Percentiles rank a stretch among this genome's conserved stretches.
These are phyloP conservation scores for Barnettozyma siamensis DNA, from an alignment of 805 yeast species.

Conservation along the genomic window DNA sequence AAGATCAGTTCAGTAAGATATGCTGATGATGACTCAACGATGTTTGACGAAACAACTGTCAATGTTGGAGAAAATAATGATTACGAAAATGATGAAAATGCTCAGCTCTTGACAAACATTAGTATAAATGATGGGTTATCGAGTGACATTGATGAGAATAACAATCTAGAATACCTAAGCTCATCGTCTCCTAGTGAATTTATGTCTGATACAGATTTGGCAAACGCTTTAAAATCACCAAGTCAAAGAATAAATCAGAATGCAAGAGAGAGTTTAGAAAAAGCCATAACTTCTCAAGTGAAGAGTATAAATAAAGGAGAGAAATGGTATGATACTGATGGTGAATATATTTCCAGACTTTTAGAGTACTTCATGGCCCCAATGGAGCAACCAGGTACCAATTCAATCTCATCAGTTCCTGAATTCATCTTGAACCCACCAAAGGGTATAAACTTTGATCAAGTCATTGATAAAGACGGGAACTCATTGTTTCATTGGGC, in stretches of 20 bases:
- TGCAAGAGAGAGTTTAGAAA: slow-evolving; percentile 23
- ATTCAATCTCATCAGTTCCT: slow-evolving; percentile 42
- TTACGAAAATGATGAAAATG: slow-evolving; percentile 2
- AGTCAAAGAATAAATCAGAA: slow-evolving; percentile 13
- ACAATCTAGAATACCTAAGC: slow-evolving; percentile 8
- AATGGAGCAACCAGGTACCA: slow-evolving; percentile 37
- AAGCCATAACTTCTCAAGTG: slow-evolving; percentile 16
- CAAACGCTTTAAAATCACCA: slow-evolving; percentile 34
- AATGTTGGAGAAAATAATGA: not conserved
- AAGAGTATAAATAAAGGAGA: slow-evolving; percentile 6
- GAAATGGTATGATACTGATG: slow-evolving; percentile 28
- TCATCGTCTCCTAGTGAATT: slow-evolving; percentile 48
- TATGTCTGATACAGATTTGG: slow-evolving; percentile 47
- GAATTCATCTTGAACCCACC: slow-evolving; percentile 60
- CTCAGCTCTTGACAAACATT: not conserved
- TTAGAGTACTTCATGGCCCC: slow-evolving; percentile 51
- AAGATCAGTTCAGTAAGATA: slow-evolving; percentile 3
- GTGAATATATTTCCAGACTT: slow-evolving; percentile 40
- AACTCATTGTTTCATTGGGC: slow-evolving; percentile 98
- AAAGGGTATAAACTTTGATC: slow-evolving; percentile 59
- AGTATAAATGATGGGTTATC: slow-evolving; percentile 20
- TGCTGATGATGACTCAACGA: not conserved
- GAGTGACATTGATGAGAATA: slow-evolving; percentile 19
- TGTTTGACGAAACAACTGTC: slow-evolving; percentile 4
- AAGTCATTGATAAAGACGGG: slow-evolving; percentile 88